Conservation (phyloP, 305 asterid species). For the Ajuga reptans region DNA sequence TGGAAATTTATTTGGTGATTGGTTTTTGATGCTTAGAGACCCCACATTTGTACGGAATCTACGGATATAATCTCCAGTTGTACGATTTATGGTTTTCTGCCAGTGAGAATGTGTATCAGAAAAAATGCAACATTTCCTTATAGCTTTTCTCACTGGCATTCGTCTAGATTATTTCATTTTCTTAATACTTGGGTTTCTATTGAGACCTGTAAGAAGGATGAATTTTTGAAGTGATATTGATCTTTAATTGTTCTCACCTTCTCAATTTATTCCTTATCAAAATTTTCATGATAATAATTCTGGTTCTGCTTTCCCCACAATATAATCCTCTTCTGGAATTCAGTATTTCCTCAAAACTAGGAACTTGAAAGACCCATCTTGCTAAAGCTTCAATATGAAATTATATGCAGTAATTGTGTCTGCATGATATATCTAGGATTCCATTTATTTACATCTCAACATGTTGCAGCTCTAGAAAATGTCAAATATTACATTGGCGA, state of each 20-base stretch:
- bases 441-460: conserved; percentile 6
- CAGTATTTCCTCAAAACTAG: background rate
- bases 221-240: background rate
- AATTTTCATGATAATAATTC: background rate
- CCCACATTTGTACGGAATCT: background rate
- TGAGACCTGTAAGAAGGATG: background rate
- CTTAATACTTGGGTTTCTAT: background rate
- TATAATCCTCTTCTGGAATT: background rate
- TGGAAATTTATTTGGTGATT: background rate
- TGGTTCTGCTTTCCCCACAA: background rate
- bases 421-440: background rate
- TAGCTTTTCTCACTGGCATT: background rate
- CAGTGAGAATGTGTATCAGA: background rate
- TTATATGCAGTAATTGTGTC: background rate
- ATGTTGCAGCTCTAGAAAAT: conserved; percentile 63
- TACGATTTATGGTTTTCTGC: background rate
- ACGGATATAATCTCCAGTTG: background rate
- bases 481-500: conserved; percentile 80
- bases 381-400: background rate
- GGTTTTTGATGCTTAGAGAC: background rate
- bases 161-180: background rate
- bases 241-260: background rate
- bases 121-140: background rate
- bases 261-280: background rate
- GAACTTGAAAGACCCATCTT: background rate